phyloP scores from a whole-genome alignment of 169 alveolate species.

The Eimeria maxima region DNA sequence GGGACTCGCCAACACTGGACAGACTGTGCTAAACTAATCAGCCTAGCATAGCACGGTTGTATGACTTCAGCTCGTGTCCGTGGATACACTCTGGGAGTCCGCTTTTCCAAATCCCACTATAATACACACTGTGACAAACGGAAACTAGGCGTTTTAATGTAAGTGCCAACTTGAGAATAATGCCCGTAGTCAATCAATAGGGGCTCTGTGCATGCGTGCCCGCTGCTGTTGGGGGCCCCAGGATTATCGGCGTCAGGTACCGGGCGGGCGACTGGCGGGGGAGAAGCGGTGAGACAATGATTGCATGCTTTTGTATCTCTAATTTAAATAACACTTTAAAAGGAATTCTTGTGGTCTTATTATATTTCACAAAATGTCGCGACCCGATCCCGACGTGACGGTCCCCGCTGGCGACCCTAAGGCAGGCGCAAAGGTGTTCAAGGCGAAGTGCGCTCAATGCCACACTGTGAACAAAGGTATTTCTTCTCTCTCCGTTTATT shows the following conservation, averaged over 20 bases:
- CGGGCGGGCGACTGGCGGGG: not conserved
- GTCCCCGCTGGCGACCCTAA: constrained; percentile 95
- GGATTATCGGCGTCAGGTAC: not conserved
- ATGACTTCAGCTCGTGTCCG: no score
- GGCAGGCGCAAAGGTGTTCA: constrained; percentile 94
- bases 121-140: no score
- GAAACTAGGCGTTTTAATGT: no score
- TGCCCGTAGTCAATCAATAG: no score
- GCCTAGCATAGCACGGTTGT: no score
- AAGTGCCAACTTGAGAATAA: no score
- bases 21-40: no score
- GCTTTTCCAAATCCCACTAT: no score
- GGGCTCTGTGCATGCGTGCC: not conserved
- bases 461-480: constrained; percentile 90
- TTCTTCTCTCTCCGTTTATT: not conserved
- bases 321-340: not conserved
- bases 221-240: not conserved
- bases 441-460: constrained; percentile 97
- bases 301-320: not conserved
- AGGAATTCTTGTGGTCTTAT: not conserved
- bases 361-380: constrained; percentile 5
- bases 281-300: not conserved
- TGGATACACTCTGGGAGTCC: no score
- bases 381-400: constrained; percentile 93
- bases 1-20: no score